Evolutionary conservation across 208 protist species (phyloP).

Genomic region (Acanthamoeba polyphaga): DNA sequence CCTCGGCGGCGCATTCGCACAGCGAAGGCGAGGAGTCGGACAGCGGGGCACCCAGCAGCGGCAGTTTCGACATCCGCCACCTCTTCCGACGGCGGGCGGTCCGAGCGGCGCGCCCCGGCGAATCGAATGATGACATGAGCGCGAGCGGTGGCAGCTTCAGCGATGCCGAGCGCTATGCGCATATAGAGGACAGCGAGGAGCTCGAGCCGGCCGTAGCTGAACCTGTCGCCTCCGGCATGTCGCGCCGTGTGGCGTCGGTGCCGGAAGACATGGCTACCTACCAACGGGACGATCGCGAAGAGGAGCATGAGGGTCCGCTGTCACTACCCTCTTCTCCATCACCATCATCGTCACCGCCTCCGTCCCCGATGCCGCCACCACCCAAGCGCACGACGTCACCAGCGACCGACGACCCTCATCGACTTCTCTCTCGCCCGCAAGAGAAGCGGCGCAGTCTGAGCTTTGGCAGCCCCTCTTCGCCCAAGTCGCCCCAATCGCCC

Average conservation of each 20-base stretch:
- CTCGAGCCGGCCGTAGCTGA: not conserved
- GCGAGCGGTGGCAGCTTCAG: conserved; percentile 31
- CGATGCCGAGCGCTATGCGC: not conserved
- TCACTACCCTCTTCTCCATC: not conserved
- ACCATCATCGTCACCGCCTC: not conserved
- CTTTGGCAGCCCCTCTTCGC: not conserved
- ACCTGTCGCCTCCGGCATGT: not conserved
- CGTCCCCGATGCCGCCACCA: not conserved
- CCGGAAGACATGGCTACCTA: not conserved
- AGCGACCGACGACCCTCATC: not conserved
- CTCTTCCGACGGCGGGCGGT: not conserved
- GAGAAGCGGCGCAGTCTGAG: not conserved
- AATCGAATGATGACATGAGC: not conserved
- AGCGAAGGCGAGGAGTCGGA: not conserved
- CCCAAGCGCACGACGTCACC: no score
- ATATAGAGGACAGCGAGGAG: not conserved
- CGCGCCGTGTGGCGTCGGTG: not conserved
- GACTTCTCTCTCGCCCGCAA: not conserved
- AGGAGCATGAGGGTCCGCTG: no score
- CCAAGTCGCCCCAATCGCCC: no score
- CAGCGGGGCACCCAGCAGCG: not conserved
- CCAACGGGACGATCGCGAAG: not conserved
- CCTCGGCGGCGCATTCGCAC: not conserved
- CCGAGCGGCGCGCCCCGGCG: not conserved
- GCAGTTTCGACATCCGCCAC: conserved; percentile 23